phyloP scores from a whole-genome alignment of 2,329 filamentous ascomycete species.

The Calonectria crousiana region DNA sequence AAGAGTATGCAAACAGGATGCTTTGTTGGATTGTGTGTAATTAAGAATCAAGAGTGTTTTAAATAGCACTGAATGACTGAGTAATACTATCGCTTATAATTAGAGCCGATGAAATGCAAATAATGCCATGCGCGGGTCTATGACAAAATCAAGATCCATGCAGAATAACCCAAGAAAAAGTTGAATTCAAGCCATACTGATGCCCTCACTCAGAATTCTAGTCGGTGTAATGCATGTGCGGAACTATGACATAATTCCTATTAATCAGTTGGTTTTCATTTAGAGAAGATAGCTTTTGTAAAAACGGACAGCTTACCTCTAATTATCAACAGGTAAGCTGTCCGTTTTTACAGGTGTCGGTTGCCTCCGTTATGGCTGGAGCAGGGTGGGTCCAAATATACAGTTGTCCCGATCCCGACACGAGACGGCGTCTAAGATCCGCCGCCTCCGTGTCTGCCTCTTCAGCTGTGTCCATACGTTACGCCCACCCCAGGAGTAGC shows the following conservation, averaged over 20 bases:
- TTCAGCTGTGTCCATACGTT: not conserved
- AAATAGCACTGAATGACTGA: not conserved
- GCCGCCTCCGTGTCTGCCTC: not conserved
- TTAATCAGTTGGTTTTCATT: too few relatives aligned
- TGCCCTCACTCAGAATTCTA: not conserved
- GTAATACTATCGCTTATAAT: not conserved
- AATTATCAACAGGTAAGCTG: not conserved
- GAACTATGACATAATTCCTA: not conserved
- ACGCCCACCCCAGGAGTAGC: not conserved
- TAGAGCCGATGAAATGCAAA: not conserved
- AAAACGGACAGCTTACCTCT: not conserved
- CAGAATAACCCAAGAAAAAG: not conserved
- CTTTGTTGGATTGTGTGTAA: not conserved
- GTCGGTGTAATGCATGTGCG: not conserved
- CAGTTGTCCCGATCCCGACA: not conserved
- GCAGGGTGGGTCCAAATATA: not conserved
- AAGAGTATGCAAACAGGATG: not conserved
- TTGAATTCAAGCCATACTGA: not conserved
- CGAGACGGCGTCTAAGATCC: not conserved
- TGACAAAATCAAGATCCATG: not conserved
- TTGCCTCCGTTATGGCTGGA: not conserved
- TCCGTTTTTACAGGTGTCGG: not conserved
- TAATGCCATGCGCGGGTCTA: not conserved
- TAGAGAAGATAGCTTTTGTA: too few relatives aligned
- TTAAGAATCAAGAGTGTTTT: not conserved